Conservation (phyloP, 768 basidiomycete genomes). For the Lactarius vividus region DNA sequence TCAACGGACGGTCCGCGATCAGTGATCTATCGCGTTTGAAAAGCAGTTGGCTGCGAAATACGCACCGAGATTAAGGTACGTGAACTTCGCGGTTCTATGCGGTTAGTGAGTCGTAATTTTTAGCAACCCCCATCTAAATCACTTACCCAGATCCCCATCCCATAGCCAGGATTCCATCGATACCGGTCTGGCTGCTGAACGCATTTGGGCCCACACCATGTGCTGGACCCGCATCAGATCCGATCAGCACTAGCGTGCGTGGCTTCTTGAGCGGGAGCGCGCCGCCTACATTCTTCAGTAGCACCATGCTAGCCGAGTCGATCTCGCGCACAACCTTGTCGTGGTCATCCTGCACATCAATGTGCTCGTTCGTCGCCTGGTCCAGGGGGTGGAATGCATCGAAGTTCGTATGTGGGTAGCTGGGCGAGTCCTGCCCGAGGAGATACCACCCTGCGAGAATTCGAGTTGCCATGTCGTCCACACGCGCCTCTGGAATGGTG, state of each 20-base stretch:
- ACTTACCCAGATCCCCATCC: conserved; percentile 81
- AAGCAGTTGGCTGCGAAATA: conserved; percentile 5
- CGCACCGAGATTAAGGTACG: conserved; percentile 77
- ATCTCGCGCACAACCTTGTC: conserved; percentile 65
- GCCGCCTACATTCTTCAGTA: conserved; percentile 67
- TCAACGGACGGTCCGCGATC: background rate
- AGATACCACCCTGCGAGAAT: conserved; percentile 72
- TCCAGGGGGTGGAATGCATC: conserved; percentile 56
- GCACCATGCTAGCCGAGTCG: conserved; percentile 70
- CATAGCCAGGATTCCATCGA: conserved; percentile 76
- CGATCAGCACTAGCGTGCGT: conserved; percentile 57
- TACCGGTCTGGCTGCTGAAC: conserved; percentile 40
- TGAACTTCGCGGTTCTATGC: conserved; percentile 63
- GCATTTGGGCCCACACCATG: conserved; percentile 45
- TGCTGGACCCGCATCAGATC: conserved; percentile 50
- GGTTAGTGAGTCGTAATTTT: background rate
- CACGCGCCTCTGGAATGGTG: conserved; percentile 59
- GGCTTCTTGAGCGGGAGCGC: conserved; percentile 60
- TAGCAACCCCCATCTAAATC: conserved; percentile 25
- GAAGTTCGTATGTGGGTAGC: conserved; percentile 69
- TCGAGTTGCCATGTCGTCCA: conserved; percentile 82
- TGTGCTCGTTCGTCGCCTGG: conserved; percentile 52
- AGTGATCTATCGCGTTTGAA: background rate
- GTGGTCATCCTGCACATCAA: conserved; percentile 72
- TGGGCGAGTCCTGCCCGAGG: conserved; percentile 57